Evolutionary conservation across 108 stramenopile genomes (phyloP), one percentile per base, ranked within the genome.

Genomic region (Cyclotella choctawhatcheeana): DNA sequence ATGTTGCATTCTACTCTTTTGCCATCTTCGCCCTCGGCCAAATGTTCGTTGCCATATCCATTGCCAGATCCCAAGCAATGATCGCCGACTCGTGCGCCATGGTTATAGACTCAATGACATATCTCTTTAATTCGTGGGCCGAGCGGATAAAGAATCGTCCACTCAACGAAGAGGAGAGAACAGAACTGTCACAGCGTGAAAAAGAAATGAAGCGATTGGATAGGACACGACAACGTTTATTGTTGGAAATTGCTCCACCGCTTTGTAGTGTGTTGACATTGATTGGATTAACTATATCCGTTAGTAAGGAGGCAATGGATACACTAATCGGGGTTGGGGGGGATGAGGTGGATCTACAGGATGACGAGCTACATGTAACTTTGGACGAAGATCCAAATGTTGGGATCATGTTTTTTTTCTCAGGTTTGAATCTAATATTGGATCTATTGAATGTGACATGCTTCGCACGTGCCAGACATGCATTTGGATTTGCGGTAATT

Each of bases 401-500:
- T 8, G 59, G 50, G 3, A 45, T 94, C 17, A 94, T 94, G 93
- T 69, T 91, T n/a, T 64, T 84, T 7, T 94, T 94, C 59, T 82
- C 83, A 10, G 71, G 48, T n/a, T 44, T 84, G 26, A 94, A 94
- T 58, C 58, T 94, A 64, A 35, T 77, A 35, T 44, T 94, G 51
- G 93, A 94, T 72, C 64, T 85, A 40, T 58, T 94, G 50, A 94
- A 94, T 71, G 90, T 91, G 8, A 74, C 69, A 2, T 93, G 88
- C 64, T 94, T 91, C 75, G 89, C 88, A 21, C 58, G 70, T 52
- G 88, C 84, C 12, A 86, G 86, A 40, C 84, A 82, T 51, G 85
- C 86, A 12, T 71, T 81, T 43, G 87, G 87, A 21, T 86, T 84
- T 69, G 75, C 75, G 16, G 75, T 76, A 2, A 76, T 76, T 27